These are phyloP conservation scores for Myriosclerotinia curreyana DNA, from an alignment of 2,329 filamentous ascomycete species.

Conservation along the genomic window DNA sequence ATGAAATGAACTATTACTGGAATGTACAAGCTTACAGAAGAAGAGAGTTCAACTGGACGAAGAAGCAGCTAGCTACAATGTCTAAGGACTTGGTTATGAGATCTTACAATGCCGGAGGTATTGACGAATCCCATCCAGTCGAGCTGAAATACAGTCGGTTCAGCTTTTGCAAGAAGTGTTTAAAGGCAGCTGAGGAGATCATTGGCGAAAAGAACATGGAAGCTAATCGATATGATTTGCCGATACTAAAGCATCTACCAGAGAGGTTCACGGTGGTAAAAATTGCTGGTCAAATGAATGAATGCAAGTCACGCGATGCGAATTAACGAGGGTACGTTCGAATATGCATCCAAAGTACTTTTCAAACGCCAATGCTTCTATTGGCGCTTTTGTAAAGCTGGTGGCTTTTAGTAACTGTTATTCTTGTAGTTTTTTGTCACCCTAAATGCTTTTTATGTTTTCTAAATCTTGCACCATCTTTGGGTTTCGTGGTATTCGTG, in stretches of 20 bases:
- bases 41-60: neutral
- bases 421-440: no score
- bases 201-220: neutral
- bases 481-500: no score
- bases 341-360: no score
- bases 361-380: no score
- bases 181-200: neutral
- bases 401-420: no score
- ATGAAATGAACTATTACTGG: neutral
- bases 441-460: no score
- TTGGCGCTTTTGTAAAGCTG: no score
- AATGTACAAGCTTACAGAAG: neutral
- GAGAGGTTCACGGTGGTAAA: rapidly evolving
- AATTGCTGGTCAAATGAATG: no score
- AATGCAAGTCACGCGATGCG: neutral
- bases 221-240: neutral
- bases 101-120: neutral
- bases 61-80: neutral
- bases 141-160: neutral
- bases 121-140: neutral
- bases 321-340: neutral
- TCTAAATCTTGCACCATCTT: no score
- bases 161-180: neutral
- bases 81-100: neutral
- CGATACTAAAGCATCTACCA: neutral